Percentiles rank a stretch among this genome's conserved stretches.
Conservation (phyloP, 768 basidiomycete genomes). For the Hygrocybe punicea region DNA sequence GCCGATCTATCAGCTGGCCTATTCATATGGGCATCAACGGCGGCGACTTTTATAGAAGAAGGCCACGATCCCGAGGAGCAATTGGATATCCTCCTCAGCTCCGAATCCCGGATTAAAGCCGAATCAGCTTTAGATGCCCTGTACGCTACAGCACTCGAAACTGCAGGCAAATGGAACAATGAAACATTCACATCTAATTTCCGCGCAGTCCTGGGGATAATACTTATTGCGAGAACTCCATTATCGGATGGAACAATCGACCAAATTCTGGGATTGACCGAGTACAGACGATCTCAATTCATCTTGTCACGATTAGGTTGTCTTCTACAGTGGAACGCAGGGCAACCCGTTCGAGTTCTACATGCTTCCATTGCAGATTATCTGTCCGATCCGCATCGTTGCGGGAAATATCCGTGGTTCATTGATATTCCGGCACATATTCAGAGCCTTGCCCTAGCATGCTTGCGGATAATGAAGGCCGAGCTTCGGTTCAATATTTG, state of each 20-base stretch:
- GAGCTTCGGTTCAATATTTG: conserved; percentile 42
- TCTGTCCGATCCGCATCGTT: background rate
- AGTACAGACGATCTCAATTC: background rate
- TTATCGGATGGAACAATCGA: conserved; percentile 1
- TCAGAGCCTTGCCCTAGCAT: conserved; percentile 20
- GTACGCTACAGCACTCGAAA: conserved; percentile 3
- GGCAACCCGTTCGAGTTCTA: conserved; percentile 2
- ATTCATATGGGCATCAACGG: conserved; percentile 26
- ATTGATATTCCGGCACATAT: background rate
- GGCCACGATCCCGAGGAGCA: conserved; percentile 9
- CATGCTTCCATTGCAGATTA: conserved; percentile 7
- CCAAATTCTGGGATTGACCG: background rate
- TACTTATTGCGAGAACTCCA: conserved; percentile 1
- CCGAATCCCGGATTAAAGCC: background rate
- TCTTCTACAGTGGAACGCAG: background rate
- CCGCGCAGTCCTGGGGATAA: conserved; percentile 4
- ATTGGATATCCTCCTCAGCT: conserved; percentile 2
- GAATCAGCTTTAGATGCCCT: background rate
- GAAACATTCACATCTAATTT: background rate
- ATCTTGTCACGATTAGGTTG: background rate
- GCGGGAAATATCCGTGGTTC: background rate
- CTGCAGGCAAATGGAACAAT: conserved; percentile 2
- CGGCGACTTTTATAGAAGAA: conserved; percentile 16
- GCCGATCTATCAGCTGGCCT: conserved; percentile 12
- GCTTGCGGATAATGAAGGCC: conserved; percentile 29